Evolutionary conservation across 1,284 basidiomycete species (phyloP).

Genomic region (Cryptococcus sp.): DNA sequence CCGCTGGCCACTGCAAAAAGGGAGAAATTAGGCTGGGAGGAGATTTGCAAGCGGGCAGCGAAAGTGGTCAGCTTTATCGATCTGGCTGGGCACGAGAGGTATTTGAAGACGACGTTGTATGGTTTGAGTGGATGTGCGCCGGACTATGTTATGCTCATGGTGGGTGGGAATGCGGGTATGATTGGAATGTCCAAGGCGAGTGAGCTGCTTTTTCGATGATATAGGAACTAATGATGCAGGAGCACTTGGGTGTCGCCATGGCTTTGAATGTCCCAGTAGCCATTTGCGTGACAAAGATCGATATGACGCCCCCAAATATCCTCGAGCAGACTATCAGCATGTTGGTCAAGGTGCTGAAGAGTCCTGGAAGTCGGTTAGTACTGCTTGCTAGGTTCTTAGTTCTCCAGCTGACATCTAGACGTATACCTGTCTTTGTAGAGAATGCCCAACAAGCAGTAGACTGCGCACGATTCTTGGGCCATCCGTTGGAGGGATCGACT

Average conservation of each 20-base stretch:
- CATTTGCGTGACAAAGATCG: conserved; percentile 95
- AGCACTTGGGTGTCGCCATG: conserved; percentile 90
- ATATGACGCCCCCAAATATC: conserved; percentile 94
- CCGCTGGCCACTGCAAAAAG: conserved; percentile 53
- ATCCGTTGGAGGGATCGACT: conserved; percentile 53
- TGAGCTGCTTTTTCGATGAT: not conserved
- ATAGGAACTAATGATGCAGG: conserved; percentile 37
- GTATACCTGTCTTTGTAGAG: conserved; percentile 49
- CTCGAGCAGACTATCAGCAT: conserved; percentile 87
- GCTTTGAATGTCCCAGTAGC: conserved; percentile 91
- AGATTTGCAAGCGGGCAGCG: conserved; percentile 83
- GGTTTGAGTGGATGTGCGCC: conserved; percentile 91
- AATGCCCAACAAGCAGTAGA: conserved; percentile 68
- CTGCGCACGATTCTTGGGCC: conserved; percentile 56
- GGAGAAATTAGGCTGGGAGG: conserved; percentile 91
- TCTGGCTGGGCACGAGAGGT: conserved; percentile 77
- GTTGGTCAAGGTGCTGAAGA: conserved; percentile 85
- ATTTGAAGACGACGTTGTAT: conserved; percentile 82
- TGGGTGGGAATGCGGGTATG: conserved; percentile 87
- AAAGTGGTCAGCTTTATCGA: conserved; percentile 96
- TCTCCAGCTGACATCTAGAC: conserved; percentile 5
- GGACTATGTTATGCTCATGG: conserved; percentile 92
- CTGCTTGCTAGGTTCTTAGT: not conserved
- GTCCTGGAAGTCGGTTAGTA: conserved; percentile 79
- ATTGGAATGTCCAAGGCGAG: conserved; percentile 89